Base-by-base conservation (phyloP, 257 asterid species). In the Lavandula angustifolia region DNA sequence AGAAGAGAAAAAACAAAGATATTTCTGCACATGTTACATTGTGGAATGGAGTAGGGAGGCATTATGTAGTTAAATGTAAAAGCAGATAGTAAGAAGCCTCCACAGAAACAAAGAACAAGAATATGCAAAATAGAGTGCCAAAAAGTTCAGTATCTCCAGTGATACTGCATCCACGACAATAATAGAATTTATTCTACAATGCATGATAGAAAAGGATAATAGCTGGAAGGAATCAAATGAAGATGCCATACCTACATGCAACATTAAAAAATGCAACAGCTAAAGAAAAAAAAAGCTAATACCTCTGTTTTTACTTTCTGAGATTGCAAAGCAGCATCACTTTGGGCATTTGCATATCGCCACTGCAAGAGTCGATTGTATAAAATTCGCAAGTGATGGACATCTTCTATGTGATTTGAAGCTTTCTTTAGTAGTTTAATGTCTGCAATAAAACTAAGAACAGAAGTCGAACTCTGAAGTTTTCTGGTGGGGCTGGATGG, bases 281-380 rank as follows among this genome's bases (percentile, higher is more conserved):
- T 62, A 34, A 59, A 70, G 13, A 33, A 64, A 47, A 41, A 41
- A 76, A 49, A 31, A 29, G 64, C 32, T 42, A 86, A 60, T 75
- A 94, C 99, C 99, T 94, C 95, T 16, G 95, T 75, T 56, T 84
- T 81, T 38, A 71, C 79, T 79, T 71, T 79, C 82, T 87, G 96
- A 41, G 70, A 73, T 69, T 72, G 81, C 80, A 79, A 62, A 43
- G 78, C 80, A 73, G 76, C 78, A 75, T 79, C 85, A 13, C 77
- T 78, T 57, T 41, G 82, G 48, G 96, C 96, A 80, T 84, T 92
- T 38, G 91, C 86, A 58, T 75, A 87, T 63, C 85, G 75, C 98
- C 98, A 92, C 57, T 92, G 98, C 83, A 89, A 79, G 62, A 85
- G 89, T 66, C 97, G 81, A 64, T 92, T 92, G 69, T 92, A 82